Conservation (phyloP, 805 yeast genomes). For the Hanseniaspora lachancei region DNA sequence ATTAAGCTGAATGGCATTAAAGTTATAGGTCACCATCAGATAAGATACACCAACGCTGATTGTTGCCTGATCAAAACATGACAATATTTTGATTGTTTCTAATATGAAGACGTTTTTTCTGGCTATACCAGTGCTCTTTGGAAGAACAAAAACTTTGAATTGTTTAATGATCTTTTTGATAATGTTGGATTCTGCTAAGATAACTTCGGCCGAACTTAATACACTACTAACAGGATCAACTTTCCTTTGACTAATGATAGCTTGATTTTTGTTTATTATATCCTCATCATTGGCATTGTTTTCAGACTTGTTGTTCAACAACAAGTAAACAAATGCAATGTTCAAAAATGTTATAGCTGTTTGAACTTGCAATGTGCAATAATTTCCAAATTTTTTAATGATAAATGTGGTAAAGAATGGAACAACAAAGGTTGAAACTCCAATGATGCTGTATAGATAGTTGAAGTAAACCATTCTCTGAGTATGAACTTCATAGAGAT, state of each 20-base stretch:
- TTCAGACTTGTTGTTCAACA: neutral
- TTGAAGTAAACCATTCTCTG: slow-evolving; percentile 8
- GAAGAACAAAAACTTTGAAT: neutral
- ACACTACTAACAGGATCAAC: neutral
- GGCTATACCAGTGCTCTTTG: neutral
- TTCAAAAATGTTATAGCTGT: neutral
- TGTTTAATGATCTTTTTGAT: neutral
- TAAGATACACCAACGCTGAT: neutral
- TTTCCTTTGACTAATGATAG: neutral
- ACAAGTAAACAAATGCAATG: neutral
- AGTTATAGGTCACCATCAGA: neutral
- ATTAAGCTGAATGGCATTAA: slow-evolving; percentile 1
- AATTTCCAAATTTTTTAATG: slow-evolving; percentile 4
- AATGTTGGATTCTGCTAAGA: neutral
- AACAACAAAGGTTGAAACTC: neutral
- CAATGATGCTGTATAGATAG: neutral
- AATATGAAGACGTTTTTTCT: slow-evolving; percentile 7
- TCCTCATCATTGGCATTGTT: neutral
- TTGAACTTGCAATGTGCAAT: neutral
- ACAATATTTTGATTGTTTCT: neutral
- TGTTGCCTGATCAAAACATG: neutral
- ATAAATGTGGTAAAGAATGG: slow-evolving; percentile 1
- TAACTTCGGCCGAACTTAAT: neutral
- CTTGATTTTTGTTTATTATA: neutral
- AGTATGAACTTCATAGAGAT: neutral